Percentiles rank a stretch among this genome's conserved stretches.
Evolutionary conservation across 2,329 filamentous ascomycete species (phyloP).

Genomic region (Calonectria hawksworthii): DNA sequence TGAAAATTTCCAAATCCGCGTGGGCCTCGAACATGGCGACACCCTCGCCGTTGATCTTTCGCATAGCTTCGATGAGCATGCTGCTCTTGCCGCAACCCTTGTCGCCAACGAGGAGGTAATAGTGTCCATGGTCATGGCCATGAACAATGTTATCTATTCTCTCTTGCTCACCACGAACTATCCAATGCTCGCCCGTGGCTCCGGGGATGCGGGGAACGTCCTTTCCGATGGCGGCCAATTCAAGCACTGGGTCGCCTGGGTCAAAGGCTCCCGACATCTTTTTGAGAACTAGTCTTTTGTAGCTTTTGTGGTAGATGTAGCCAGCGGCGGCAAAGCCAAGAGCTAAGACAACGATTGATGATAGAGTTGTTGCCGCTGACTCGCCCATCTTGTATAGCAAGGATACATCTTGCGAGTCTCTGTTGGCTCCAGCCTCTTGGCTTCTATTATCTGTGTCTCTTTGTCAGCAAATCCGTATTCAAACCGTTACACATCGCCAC

Average conservation of each 20-base stretch:
- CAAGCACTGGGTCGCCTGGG: slow-evolving; percentile 91
- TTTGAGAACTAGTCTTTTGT: slow-evolving; percentile 90
- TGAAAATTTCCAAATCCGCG: slow-evolving; percentile 94
- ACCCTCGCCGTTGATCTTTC: slow-evolving; percentile 88
- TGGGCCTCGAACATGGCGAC: slow-evolving; percentile 98
- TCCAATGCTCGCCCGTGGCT: slow-evolving; percentile 71
- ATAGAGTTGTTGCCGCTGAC: slow-evolving; percentile 80
- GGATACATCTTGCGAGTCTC: slow-evolving; percentile 48
- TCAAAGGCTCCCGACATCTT: slow-evolving; percentile 96
- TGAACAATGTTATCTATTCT: slow-evolving; percentile 86
- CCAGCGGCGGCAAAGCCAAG: slow-evolving; percentile 75
- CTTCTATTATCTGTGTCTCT: not conserved
- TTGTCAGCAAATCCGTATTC: slow-evolving; percentile 26
- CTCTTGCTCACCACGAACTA: slow-evolving; percentile 84
- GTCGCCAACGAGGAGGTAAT: slow-evolving; percentile 92
- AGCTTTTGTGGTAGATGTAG: slow-evolving; percentile 84
- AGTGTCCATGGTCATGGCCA: slow-evolving; percentile 82
- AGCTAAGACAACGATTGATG: slow-evolving; percentile 80
- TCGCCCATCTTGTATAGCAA: slow-evolving; percentile 77
- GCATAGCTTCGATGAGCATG: slow-evolving; percentile 96
- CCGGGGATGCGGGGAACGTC: slow-evolving; percentile 62
- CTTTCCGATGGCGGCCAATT: slow-evolving; percentile 78
- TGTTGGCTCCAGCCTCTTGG: not conserved
- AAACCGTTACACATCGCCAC: not conserved
- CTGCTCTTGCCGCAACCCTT: slow-evolving; percentile 97